Conservation (phyloP, 352 stramenopile species). For the Aphanomyces cochlioides region DNA sequence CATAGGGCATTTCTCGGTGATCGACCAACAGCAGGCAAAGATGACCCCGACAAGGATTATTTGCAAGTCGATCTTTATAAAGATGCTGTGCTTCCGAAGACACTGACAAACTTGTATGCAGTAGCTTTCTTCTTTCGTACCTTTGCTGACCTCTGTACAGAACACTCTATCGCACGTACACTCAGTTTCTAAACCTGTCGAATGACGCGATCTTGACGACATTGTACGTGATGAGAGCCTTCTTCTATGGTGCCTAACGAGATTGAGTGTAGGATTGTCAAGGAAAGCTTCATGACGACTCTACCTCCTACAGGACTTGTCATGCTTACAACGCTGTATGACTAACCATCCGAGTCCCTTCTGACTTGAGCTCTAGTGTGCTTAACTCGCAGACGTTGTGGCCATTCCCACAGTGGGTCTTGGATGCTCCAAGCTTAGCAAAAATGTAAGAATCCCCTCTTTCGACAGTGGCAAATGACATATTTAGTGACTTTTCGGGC, state of each 20-base stretch:
- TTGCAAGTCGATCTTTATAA: neutral
- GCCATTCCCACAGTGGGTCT: neutral
- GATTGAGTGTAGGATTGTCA: neutral
- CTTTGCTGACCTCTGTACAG: neutral
- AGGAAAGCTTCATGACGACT: conserved; percentile 4
- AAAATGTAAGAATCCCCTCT: no score
- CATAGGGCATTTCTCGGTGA: neutral
- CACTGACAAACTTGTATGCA: conserved; percentile 7
- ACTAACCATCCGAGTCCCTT: no score
- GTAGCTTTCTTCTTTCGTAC: neutral
- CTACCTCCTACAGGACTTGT: neutral
- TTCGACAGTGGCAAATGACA: no score
- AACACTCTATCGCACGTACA: conserved; percentile 7
- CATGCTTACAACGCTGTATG: neutral
- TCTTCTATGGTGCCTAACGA: neutral
- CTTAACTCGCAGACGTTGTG: neutral
- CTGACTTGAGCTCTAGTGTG: no score
- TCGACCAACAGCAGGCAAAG: neutral
- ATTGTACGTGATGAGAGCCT: neutral
- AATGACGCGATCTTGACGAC: neutral
- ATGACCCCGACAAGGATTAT: conserved; percentile 2
- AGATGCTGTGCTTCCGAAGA: neutral
- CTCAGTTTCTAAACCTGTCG: neutral
- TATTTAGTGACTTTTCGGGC: no score
- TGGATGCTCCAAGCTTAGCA: no score